Conservation (phyloP, 106 monocot species). For the Dendrobium catenatum region DNA sequence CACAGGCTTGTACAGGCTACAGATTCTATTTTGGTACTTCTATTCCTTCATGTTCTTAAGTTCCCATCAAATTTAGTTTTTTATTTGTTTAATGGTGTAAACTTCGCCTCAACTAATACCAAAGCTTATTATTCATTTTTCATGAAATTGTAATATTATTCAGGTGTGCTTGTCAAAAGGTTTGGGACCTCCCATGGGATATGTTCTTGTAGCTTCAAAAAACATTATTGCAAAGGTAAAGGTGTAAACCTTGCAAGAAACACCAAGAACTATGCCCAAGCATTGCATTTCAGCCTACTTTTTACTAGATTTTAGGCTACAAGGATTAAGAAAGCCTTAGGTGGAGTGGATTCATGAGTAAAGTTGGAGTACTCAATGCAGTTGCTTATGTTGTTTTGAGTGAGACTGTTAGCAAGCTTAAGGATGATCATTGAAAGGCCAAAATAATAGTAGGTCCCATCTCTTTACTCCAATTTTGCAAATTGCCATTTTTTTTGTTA, state of each 20-base stretch:
- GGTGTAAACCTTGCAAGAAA: background rate
- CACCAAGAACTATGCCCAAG: background rate
- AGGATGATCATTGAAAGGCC: slow-evolving; percentile 73
- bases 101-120: background rate
- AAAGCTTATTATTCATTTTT: background rate
- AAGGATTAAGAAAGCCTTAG: slow-evolving; percentile 75
- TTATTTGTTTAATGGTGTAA: background rate
- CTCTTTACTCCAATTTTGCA: background rate
- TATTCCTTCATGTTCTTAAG: background rate
- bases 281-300: background rate
- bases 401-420: slow-evolving; percentile 66
- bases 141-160: background rate
- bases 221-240: slow-evolving; percentile 71
- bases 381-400: slow-evolving; percentile 63
- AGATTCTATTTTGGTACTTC: slow-evolving; percentile 84
- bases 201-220: slow-evolving; percentile 73
- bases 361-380: slow-evolving; percentile 82
- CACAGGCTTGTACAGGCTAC: slow-evolving; percentile 77
- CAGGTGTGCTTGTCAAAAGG: slow-evolving; percentile 94
- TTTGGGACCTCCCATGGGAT: slow-evolving; percentile 90
- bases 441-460: slow-evolving; percentile 64
- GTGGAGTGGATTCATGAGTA: slow-evolving; percentile 97
- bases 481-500: background rate
- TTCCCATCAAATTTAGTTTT: background rate
- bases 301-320: slow-evolving; percentile 43